phyloP scores from a whole-genome alignment of 345 rosid species.

The Mallotus nudiflorus region DNA sequence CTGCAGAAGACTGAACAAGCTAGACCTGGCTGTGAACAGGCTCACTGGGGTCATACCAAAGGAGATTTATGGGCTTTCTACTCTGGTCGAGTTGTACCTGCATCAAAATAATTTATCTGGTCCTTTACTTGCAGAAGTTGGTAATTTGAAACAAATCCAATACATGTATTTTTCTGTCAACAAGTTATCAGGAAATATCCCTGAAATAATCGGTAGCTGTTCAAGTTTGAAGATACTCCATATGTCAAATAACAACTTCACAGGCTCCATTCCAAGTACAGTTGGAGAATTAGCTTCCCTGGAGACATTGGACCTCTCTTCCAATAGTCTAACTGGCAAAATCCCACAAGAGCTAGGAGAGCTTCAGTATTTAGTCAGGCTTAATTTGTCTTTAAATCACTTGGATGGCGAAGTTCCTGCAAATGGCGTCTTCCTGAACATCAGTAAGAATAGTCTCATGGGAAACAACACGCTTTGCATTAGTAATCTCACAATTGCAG shows the following conservation, averaged over 20 bases:
- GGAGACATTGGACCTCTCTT: constrained; percentile 1
- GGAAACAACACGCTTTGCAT: constrained; percentile 10
- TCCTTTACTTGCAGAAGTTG: constrained; percentile 3
- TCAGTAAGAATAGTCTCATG: background rate
- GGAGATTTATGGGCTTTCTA: constrained; percentile 20
- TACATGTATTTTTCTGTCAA: constrained; percentile 6
- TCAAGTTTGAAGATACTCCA: constrained; percentile 1
- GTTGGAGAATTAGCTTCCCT: constrained; percentile 10
- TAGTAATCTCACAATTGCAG: constrained; percentile 1
- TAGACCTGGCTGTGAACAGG: background rate
- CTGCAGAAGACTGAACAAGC: background rate
- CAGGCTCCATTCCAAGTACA: constrained; percentile 14
- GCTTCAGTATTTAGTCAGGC: background rate
- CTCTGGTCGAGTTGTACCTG: background rate
- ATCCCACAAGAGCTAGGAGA: constrained; percentile 7
- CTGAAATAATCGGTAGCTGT: constrained; percentile 9
- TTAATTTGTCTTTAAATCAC: constrained; percentile 11
- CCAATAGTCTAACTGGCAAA: background rate
- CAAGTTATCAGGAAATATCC: constrained; percentile 18
- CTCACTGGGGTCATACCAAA: constrained; percentile 16
- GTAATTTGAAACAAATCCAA: constrained; percentile 19
- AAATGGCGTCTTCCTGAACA: background rate
- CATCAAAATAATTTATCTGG: background rate
- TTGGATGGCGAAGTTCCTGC: constrained; percentile 15
- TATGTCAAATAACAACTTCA: constrained; percentile 21